Conservation (phyloP, 331 rosid genomes). For the Quercus tomentella region DNA sequence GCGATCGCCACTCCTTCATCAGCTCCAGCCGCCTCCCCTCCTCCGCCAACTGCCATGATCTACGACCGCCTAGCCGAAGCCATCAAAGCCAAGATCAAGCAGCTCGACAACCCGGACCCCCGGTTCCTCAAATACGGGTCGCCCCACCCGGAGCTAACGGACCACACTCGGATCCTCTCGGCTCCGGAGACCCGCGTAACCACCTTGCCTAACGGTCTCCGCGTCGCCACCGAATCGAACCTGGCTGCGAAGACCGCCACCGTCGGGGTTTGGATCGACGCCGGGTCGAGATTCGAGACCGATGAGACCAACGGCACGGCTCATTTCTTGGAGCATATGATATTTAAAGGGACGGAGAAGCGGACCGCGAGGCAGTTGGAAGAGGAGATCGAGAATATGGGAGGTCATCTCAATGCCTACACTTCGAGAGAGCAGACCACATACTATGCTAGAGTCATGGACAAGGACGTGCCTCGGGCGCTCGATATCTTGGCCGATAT, state of each 20-base stretch:
- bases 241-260: conserved; percentile 62
- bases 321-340: conserved; percentile 88
- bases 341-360: conserved; percentile 73
- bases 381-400: conserved; percentile 91
- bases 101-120: conserved; percentile 75
- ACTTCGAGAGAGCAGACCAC: conserved; percentile 96
- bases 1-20: conserved; percentile 39
- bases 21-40: conserved; percentile 45
- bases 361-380: conserved; percentile 62
- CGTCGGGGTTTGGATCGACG: conserved; percentile 85
- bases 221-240: conserved; percentile 76
- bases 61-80: conserved; percentile 79
- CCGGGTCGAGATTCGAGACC: conserved; percentile 84
- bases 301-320: conserved; percentile 88
- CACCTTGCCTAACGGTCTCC: conserved; percentile 71
- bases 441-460: conserved; percentile 75
- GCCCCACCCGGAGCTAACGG: conserved; percentile 53
- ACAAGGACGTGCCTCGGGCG: conserved; percentile 67
- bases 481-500: conserved; percentile 80
- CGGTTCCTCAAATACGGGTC: conserved; percentile 86
- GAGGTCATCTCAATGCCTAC: conserved; percentile 85
- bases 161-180: conserved; percentile 65
- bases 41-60: conserved; percentile 73
- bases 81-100: conserved; percentile 55
- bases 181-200: conserved; percentile 82